phyloP scores from a whole-genome alignment of 192 early-diverging fungal genomes.

The Backusella westeae region DNA sequence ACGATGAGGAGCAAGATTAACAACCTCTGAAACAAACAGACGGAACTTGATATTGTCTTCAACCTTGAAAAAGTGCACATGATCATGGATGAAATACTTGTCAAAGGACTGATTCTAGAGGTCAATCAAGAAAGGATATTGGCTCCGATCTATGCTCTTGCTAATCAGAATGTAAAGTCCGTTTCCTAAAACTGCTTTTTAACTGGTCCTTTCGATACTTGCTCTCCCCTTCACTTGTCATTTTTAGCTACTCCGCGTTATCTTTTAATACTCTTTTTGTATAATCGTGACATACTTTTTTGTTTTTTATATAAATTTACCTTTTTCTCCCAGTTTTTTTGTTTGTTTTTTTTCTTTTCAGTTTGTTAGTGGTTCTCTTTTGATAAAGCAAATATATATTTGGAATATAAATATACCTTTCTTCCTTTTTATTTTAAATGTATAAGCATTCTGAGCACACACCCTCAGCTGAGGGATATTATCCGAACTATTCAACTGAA shows the following conservation, averaged over 20 bases:
- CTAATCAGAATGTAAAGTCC: background rate
- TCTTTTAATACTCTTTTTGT: background rate
- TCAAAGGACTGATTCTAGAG: slow-evolving; percentile 37
- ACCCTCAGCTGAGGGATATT: background rate
- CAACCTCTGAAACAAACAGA: slow-evolving; percentile 17
- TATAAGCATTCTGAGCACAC: background rate
- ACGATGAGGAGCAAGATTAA: too few species aligned
- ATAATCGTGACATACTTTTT: too few species aligned
- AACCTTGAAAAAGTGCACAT: slow-evolving; percentile 41
- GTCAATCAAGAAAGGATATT: slow-evolving; percentile 35
- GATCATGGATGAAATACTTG: slow-evolving; percentile 40
- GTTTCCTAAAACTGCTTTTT: background rate
- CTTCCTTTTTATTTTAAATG: background rate
- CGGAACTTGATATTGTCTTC: slow-evolving; percentile 43
- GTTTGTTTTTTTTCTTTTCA: background rate
- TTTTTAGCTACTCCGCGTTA: background rate
- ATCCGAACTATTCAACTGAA: background rate
- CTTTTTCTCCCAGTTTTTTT: background rate
- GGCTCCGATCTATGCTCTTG: slow-evolving; percentile 16
- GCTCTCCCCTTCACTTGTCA: background rate
- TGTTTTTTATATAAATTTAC: background rate
- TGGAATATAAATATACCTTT: background rate
- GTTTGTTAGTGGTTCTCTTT: background rate
- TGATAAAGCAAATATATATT: background rate
- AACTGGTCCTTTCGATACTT: background rate